Evolutionary conservation across 768 basidiomycete species (phyloP), one percentile per base, ranked within the genome.

Genomic region (Xerocomus brunneocitrinus): DNA sequence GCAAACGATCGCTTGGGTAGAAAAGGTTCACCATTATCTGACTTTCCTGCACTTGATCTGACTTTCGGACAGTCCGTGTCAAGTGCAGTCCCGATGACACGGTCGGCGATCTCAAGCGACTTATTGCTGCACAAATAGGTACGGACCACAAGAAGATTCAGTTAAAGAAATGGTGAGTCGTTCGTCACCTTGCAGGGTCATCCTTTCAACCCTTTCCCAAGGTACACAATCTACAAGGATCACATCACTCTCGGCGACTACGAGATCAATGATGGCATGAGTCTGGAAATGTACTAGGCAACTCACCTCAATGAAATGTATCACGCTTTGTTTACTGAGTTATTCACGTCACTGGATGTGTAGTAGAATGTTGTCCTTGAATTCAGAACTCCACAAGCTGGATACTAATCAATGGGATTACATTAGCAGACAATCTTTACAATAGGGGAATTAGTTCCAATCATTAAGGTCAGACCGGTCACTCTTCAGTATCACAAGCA

Each of bases 41-140:
- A 1, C 7, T 1, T 45, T 4, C 0, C 14, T 2, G 25, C 32
- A 8, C 22, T 36, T 38, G 25, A 41, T 54, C 61, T 62, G 40
- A 64, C 34, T 28, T 8, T 44, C n/a, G 45, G 36, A 25, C 52
- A 97, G 95, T 97, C 56, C 88, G 91, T 59, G 92, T 98, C 65
- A 97, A 98, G 72, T 97, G 95, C 75, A 87, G 85, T 70, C 82
- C 91, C 5, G 86, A 95, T 13, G 97, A 99, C 68, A 98, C 97
- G 1, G 91, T 99, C 34, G 95, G 95, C 39, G 95, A 98, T 68
- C 78, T 99, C 58, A 98, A 98, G 80, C 89, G 88, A 70, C 85
- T 99, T 55, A 98, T 99, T 61, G 95, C 88, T 2, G 95, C 94
- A 0, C 97, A 99, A 71, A 97, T 83, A 0, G 97, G 97, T 50